These are phyloP conservation scores for Helianthus tuberosus DNA, from an alignment of 129 eudicot genomes.

Conservation along the genomic window DNA sequence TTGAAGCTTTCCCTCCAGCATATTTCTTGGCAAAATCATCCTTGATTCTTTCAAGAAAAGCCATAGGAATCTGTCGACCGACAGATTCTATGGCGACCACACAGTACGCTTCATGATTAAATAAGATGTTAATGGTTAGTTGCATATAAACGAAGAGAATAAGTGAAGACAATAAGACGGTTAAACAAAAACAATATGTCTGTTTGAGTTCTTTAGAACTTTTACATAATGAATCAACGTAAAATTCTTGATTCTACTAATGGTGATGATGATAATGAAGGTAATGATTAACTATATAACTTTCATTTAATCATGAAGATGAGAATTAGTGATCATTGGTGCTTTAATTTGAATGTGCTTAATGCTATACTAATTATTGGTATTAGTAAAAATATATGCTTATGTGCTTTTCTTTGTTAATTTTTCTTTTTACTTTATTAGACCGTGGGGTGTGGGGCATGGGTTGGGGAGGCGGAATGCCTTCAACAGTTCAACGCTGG, in stretches of 20 bases:
- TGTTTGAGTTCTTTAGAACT: not conserved
- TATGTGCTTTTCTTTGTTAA: constrained; percentile 1
- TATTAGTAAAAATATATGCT: constrained; percentile 3
- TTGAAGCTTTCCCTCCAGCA: too few relatives aligned
- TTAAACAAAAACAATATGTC: not conserved
- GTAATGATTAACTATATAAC: constrained; percentile 3
- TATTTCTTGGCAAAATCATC: too few relatives aligned
- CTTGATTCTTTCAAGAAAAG: too few relatives aligned
- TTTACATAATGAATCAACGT: not conserved
- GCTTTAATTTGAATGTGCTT: constrained; percentile 5
- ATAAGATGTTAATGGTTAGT: constrained; percentile 15
- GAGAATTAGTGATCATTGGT: constrained; percentile 14
- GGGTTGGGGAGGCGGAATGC: too few relatives aligned
- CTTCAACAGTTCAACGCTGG: too few relatives aligned
- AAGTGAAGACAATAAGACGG: not conserved
- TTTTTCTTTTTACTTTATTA: constrained; percentile 2
- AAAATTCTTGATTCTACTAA: constrained; percentile 6
- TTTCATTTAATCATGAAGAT: constrained; percentile 5
- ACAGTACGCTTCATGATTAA: constrained; percentile 70
- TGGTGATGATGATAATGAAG: constrained; percentile 2
- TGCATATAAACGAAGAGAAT: not conserved
- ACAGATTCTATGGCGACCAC: too few relatives aligned
- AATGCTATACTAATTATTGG: constrained; percentile 3
- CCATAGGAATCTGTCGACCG: too few relatives aligned
- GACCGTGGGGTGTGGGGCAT: too few relatives aligned